Conservation (phyloP, 345 rosid species). For the Alliaria petiolata region DNA sequence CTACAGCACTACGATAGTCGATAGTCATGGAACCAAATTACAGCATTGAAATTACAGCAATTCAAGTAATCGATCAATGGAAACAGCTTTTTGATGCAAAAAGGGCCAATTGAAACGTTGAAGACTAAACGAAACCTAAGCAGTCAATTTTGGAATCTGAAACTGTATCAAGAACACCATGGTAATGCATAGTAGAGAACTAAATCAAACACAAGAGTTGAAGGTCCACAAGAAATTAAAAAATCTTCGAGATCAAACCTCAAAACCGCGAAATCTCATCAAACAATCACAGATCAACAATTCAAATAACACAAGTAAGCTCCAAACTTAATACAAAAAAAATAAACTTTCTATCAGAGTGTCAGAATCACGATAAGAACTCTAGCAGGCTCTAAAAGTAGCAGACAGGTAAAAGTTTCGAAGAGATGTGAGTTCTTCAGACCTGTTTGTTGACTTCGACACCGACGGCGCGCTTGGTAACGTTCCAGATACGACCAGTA, state of each 20-base stretch:
- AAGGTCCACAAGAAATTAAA: no score
- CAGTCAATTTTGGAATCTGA: background rate
- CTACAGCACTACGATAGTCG: no score
- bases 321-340: background rate
- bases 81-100: background rate
- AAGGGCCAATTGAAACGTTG: background rate
- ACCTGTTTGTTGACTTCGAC: conserved; percentile 88
- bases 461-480: conserved; percentile 79
- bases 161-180: background rate
- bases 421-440: background rate
- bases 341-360: background rate
- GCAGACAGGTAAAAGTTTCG: no score
- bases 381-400: no score
- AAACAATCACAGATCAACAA: background rate
- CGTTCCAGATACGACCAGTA: conserved; percentile 81
- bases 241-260: background rate
- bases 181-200: background rate
- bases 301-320: background rate
- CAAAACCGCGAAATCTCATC: background rate
- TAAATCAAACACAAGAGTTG: no score
- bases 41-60: no score
- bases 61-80: background rate
- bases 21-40: no score
- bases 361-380: no score
- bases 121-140: background rate